Percentiles rank a stretch among this genome's conserved stretches.
Evolutionary conservation across 2,329 filamentous ascomycete genomes (phyloP).

Genomic region (Penicillium crustosum): DNA sequence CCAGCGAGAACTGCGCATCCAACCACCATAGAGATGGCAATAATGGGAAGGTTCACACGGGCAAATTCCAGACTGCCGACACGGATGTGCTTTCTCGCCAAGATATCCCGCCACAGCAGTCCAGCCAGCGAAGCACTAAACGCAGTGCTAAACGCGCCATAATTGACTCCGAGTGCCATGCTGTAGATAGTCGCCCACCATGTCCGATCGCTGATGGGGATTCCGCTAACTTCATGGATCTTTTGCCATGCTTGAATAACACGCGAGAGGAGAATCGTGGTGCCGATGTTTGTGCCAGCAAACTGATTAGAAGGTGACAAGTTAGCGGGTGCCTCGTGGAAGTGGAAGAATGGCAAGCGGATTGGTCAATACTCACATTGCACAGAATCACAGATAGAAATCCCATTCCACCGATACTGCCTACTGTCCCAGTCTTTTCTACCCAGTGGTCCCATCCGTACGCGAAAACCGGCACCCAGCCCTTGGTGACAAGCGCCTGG

Average conservation of each 20-base stretch:
- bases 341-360: neutral
- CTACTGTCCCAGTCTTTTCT: conserved; percentile 65
- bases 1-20: conserved; percentile 62
- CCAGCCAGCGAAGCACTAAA: conserved; percentile 72
- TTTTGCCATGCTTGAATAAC: conserved; percentile 67
- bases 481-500: conserved; percentile 69
- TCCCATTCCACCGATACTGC: conserved; percentile 69
- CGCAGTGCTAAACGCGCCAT: conserved; percentile 69
- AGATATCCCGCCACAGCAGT: conserved; percentile 70
- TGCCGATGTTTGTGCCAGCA: conserved; percentile 74
- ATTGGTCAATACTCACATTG: conserved; percentile 58
- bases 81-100: conserved; percentile 65
- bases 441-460: conserved; percentile 75
- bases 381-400: conserved; percentile 70
- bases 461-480: conserved; percentile 72
- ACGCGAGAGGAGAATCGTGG: conserved; percentile 69
- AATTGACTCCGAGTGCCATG: conserved; percentile 74
- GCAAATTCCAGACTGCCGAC: conserved; percentile 66
- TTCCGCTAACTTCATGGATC: conserved; percentile 53
- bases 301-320: conserved; percentile 51
- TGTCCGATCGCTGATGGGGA: conserved; percentile 60
- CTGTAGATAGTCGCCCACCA: conserved; percentile 74
- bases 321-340: conserved; percentile 11
- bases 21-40: conserved; percentile 66
- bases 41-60: conserved; percentile 68